phyloP scores from a whole-genome alignment of 495 filamentous ascomycete species.

The Penicillium waksmanii region DNA sequence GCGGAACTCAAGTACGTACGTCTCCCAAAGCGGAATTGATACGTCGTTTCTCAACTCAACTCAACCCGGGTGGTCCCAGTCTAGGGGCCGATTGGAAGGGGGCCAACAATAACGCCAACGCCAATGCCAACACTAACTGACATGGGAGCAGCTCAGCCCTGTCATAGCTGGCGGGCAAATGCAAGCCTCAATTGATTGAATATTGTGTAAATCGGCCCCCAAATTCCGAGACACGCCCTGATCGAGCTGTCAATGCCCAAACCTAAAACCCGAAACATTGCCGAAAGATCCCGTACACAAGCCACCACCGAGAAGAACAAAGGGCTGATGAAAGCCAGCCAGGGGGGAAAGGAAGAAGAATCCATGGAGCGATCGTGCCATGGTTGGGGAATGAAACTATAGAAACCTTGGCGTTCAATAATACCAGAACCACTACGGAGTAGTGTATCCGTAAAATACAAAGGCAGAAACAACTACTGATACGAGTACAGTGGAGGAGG shows the following conservation, averaged over 20 bases:
- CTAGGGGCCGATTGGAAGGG: neutral
- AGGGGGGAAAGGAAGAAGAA: neutral
- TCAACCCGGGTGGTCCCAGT: neutral
- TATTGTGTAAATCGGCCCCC: slow-evolving; percentile 13
- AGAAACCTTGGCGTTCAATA: slow-evolving; percentile 3
- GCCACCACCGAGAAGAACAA: neutral
- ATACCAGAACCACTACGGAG: neutral
- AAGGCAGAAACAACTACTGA: too few species aligned
- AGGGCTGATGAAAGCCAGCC: too few species aligned
- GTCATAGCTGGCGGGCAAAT: neutral
- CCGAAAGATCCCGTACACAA: neutral
- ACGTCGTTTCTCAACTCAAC: neutral
- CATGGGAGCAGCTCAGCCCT: slow-evolving; percentile 7
- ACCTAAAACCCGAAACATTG: slow-evolving; percentile 1
- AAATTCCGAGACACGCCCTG: slow-evolving; percentile 14
- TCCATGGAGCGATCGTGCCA: neutral
- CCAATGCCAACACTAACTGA: neutral
- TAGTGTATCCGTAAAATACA: too few species aligned
- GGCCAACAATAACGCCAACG: neutral
- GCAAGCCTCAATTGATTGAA: neutral
- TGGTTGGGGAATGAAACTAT: slow-evolving; percentile 1
- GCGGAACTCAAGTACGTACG: neutral
- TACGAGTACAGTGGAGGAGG: neutral
- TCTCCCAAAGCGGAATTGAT: neutral
- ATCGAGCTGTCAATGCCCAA: slow-evolving; percentile 4